Evolutionary conservation across 2,329 filamentous ascomycete genomes (phyloP), one percentile per base, ranked within the genome.

Genomic region (Stemphylium lycopersici): DNA sequence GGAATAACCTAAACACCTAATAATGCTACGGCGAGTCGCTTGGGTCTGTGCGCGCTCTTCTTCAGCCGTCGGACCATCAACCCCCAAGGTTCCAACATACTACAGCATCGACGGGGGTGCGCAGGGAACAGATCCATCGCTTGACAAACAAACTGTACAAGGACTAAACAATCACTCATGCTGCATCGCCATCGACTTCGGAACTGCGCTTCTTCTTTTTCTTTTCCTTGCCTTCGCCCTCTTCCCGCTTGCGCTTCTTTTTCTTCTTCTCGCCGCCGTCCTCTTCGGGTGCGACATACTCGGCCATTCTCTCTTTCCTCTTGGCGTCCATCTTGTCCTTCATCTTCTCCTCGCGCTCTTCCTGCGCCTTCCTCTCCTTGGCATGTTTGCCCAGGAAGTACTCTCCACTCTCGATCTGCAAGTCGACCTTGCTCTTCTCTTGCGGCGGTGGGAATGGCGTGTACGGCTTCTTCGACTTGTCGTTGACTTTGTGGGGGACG

Each of bases 351-450:
- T 91, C 84, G 62, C 91, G 83, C 70, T 91, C 90, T 72, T 93
- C 89, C 76, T 90, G 87, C 41, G 83, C 87, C 49, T 88, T 89
- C 57, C 93, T 84, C 70, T 96, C 91, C 83, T 96, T 96, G 56
- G 91, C 93, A 71, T 93, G 87, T 81, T 96, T 96, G 71, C 88
- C 88, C 72, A 99, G 78, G 77, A 98, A 98, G 80, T 96, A 99
- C 79, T 98, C 93, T 78, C 95, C 93, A 67, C 87, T 93, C 82
- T 99, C 95, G 80, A 99, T 96, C 83, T 99, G 93, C 77, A 92
- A 79, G 78, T 99, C 95, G 67, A 99, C 85, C 86, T 98, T 99
- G 86, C 93, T 97, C 90, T 96, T 96, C 83, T 99, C 93, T 63
- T 93, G 92, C 38, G 92, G 86, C 6, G 95, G 95, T 43, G 95